phyloP scores from a whole-genome alignment of 2,329 filamentous ascomycete genomes.

The Graphilbum fragrans region DNA sequence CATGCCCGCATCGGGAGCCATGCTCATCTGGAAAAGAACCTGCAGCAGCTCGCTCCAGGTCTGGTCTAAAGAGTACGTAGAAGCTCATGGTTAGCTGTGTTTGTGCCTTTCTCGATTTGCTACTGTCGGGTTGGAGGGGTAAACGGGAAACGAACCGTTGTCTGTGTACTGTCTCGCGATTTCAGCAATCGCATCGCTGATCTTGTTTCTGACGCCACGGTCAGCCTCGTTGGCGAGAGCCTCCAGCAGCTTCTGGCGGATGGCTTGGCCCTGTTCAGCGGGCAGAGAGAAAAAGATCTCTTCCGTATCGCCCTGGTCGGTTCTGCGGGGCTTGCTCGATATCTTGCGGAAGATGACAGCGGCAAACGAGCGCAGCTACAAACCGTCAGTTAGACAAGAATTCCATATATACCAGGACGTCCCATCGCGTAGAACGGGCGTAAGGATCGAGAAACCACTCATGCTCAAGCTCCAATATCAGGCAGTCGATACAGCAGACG shows the following conservation, averaged over 20 bases:
- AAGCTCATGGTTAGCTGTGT: neutral
- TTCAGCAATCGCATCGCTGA: conserved; percentile 95
- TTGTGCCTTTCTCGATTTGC: too few species aligned
- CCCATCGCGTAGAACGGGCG: too few species aligned
- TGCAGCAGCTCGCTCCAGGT: conserved; percentile 83
- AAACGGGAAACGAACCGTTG: conserved; percentile 49
- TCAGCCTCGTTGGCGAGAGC: conserved; percentile 62
- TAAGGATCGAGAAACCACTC: too few species aligned
- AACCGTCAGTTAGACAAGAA: neutral
- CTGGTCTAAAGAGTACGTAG: conserved; percentile 42
- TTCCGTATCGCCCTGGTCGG: conserved; percentile 54
- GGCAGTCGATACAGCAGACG: neutral
- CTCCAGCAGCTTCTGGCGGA: conserved; percentile 74
- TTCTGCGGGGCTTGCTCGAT: conserved; percentile 77
- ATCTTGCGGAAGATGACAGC: conserved; percentile 92
- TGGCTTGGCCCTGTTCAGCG: conserved; percentile 60
- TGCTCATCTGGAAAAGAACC: conserved; percentile 80
- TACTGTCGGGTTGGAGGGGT: neutral
- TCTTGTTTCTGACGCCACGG: conserved; percentile 75
- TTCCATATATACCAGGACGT: neutral
- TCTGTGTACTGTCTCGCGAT: conserved; percentile 91
- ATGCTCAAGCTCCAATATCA: neutral
- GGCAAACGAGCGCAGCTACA: conserved; percentile 75
- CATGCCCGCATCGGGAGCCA: conserved; percentile 69
- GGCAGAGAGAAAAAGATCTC: conserved; percentile 79